Evolutionary conservation across 129 eudicot genomes (phyloP).

Genomic region (sunflower (Helianthus annuus)): DNA sequence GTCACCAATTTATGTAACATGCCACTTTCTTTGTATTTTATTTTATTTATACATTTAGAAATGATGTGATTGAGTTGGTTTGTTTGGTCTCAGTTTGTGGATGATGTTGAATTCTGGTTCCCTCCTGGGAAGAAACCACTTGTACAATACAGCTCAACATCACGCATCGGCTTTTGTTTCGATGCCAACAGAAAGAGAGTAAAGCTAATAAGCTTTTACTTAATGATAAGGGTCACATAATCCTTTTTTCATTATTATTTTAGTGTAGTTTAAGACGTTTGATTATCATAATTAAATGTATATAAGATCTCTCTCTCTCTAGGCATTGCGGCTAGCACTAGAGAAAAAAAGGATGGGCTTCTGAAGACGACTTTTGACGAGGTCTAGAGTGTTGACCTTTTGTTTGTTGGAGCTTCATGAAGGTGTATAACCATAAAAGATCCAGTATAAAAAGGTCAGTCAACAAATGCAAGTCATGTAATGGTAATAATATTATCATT

Average conservation of each 20-base stretch:
- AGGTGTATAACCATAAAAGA: conserved; percentile 16
- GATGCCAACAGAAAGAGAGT: conserved; percentile 79
- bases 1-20: too few relatives aligned
- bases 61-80: conserved; percentile 9
- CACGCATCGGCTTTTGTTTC: conserved; percentile 73
- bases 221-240: not conserved
- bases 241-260: too few relatives aligned
- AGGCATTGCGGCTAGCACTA: conserved; percentile 71
- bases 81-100: conserved; percentile 64
- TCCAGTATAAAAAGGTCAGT: not conserved
- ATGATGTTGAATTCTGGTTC: conserved; percentile 97
- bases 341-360: conserved; percentile 96
- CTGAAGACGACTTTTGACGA: conserved; percentile 57
- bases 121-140: conserved; percentile 83
- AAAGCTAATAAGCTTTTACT: conserved; percentile 46
- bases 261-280: not conserved
- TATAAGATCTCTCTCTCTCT: not conserved
- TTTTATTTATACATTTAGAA: too few relatives aligned
- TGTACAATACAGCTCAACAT: conserved; percentile 86
- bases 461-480: conserved; percentile 4
- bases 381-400: not conserved
- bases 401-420: conserved; percentile 17
- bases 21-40: too few relatives aligned
- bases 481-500: not conserved
- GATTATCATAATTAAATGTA: not conserved